Evolutionary conservation across 2,329 filamentous ascomycete genomes (phyloP).

Genomic region (Aspergillus piperis): DNA sequence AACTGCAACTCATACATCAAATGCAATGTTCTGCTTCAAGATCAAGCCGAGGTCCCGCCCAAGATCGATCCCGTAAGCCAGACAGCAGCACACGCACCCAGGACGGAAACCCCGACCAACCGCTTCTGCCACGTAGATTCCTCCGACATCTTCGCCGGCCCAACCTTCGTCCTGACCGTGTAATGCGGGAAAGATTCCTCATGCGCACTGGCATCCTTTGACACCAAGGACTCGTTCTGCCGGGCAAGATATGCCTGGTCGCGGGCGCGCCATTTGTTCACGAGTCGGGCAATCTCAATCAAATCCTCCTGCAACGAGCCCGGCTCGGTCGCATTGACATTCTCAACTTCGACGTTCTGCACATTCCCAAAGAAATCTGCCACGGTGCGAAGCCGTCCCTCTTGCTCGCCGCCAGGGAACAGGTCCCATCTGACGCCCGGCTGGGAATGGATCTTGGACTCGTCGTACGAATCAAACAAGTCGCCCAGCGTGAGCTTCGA

Average conservation of each 20-base stretch:
- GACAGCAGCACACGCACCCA: conserved; percentile 38
- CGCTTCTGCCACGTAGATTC: conserved; percentile 66
- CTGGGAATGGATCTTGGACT: conserved; percentile 88
- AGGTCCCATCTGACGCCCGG: conserved; percentile 92
- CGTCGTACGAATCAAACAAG: conserved; percentile 94
- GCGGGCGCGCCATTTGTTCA: conserved; percentile 53
- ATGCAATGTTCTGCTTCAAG: neutral
- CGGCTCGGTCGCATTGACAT: conserved; percentile 56
- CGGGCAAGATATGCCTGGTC: conserved; percentile 36
- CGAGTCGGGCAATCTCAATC: conserved; percentile 65
- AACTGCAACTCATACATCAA: neutral
- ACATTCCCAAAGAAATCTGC: conserved; percentile 99
- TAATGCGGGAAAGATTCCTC: conserved; percentile 17
- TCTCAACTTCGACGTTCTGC: conserved; percentile 90
- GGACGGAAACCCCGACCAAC: conserved; percentile 36
- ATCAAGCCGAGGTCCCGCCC: conserved; percentile 26
- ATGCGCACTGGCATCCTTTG: conserved; percentile 9
- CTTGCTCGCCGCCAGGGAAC: conserved; percentile 80
- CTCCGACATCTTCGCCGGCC: conserved; percentile 62
- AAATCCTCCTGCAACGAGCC: conserved; percentile 67
- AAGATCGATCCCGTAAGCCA: conserved; percentile 41
- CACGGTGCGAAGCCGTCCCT: conserved; percentile 75
- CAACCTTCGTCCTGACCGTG: conserved; percentile 43
- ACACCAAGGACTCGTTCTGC: conserved; percentile 23
- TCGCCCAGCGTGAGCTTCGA: conserved; percentile 90